These are phyloP conservation scores for Ustilago bromivora DNA, from an alignment of 1,284 basidiomycete genomes.

Conservation along the genomic window DNA sequence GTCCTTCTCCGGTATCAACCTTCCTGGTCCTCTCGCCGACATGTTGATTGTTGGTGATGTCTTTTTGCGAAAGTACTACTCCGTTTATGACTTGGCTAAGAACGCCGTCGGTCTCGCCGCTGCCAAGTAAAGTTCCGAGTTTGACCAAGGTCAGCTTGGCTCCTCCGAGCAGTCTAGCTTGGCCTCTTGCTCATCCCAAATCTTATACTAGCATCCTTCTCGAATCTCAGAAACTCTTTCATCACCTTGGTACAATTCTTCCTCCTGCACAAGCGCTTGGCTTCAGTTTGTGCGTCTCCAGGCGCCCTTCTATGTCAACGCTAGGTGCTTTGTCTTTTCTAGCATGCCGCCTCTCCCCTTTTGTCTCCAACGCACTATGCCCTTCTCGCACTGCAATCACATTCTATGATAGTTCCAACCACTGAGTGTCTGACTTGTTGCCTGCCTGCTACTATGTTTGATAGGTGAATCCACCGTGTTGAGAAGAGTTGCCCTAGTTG, in stretches of 20 bases:
- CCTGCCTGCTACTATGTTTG: neutral
- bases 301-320: neutral
- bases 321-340: neutral
- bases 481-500: neutral
- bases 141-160: neutral
- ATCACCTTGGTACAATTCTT: slow-evolving; percentile 4
- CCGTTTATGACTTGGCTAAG: slow-evolving; percentile 88
- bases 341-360: neutral
- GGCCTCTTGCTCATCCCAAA: slow-evolving; percentile 3
- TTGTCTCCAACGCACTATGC: slow-evolving; percentile 9
- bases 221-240: neutral
- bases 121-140: slow-evolving; percentile 65
- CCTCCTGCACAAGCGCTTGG: neutral
- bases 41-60: slow-evolving; percentile 90
- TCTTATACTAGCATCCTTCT: neutral
- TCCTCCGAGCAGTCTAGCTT: neutral
- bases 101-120: slow-evolving; percentile 88
- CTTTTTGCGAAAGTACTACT: slow-evolving; percentile 81
- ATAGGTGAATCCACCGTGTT: neutral
- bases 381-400: slow-evolving; percentile 20
- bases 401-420: slow-evolving; percentile 5
- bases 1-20: slow-evolving; percentile 90
- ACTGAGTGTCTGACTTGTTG: neutral
- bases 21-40: slow-evolving; percentile 85
- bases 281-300: neutral